Evolutionary conservation across 78 protist genomes (phyloP).

Genomic region (Dictyostelium firmibasis): DNA sequence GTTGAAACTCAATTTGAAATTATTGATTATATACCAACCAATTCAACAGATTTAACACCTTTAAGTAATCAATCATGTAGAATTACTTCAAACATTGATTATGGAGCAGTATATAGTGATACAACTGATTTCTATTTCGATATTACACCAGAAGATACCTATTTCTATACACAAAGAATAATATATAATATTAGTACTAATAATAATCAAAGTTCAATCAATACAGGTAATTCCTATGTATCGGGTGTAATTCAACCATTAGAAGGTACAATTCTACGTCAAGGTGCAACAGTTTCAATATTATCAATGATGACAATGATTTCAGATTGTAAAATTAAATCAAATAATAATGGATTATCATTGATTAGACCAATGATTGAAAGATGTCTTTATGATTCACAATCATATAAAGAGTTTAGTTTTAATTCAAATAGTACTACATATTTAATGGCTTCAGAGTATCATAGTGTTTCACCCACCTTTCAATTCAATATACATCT

Average conservation of each 20-base stretch:
- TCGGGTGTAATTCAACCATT: slow-evolving; percentile 62
- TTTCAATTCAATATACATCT: slow-evolving; percentile 22
- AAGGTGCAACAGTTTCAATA: slow-evolving; percentile 11
- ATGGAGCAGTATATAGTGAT: slow-evolving; percentile 34
- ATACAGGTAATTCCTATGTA: slow-evolving; percentile 56
- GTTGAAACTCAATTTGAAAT: background rate
- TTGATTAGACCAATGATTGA: slow-evolving; percentile 69
- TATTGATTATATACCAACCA: background rate
- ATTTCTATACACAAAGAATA: slow-evolving; percentile 62
- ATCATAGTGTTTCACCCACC: slow-evolving; percentile 24
- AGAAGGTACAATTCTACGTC: slow-evolving; percentile 30
- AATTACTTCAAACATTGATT: background rate
- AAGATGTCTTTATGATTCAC: slow-evolving; percentile 16
- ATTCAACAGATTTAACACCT: background rate
- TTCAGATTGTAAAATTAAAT: slow-evolving; percentile 38
- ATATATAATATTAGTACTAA: slow-evolving; percentile 36
- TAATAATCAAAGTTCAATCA: background rate
- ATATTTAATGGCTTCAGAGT: slow-evolving; percentile 1
- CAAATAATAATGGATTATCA: slow-evolving; percentile 13
- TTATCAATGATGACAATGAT: slow-evolving; percentile 63
- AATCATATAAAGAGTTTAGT: slow-evolving; percentile 37
- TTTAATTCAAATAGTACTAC: slow-evolving; percentile 37
- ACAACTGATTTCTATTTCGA: background rate
- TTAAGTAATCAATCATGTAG: slow-evolving; percentile 11
- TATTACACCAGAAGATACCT: slow-evolving; percentile 19